phyloP scores from a whole-genome alignment of 192 early-diverging fungal genomes.

The Rhizoclosmatium sp. region DNA sequence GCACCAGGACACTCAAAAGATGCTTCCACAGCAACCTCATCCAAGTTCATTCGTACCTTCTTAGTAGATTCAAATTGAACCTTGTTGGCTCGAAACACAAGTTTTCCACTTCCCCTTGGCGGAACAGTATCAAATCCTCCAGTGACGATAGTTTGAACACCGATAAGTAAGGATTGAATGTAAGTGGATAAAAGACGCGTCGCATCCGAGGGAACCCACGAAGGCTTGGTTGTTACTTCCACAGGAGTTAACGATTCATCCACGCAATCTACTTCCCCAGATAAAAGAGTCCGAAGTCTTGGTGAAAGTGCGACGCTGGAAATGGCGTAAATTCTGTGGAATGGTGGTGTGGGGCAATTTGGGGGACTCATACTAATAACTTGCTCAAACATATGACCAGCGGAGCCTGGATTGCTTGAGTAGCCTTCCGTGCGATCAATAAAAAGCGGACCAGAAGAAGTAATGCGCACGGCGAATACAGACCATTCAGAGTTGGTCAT shows the following conservation, averaged over 20 bases:
- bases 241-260: neutral
- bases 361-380: neutral
- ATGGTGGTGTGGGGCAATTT: neutral
- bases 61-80: neutral
- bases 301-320: neutral
- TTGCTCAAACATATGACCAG: neutral
- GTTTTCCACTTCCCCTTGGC: neutral
- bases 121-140: neutral
- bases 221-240: neutral
- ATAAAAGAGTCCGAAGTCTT: neutral
- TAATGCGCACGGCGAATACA: neutral
- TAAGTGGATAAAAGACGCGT: neutral
- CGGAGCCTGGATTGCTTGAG: neutral
- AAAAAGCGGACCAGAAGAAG: neutral
- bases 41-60: neutral
- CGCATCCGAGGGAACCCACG: neutral
- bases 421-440: neutral
- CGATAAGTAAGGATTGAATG: neutral
- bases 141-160: neutral
- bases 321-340: conserved; percentile 3
- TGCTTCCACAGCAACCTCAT: neutral
- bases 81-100: neutral
- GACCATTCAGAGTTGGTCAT: neutral
- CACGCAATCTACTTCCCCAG: neutral
- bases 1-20: neutral